These are phyloP conservation scores for Ceratocystis destructans DNA, from an alignment of 2,329 filamentous ascomycete genomes.

Conservation along the genomic window DNA sequence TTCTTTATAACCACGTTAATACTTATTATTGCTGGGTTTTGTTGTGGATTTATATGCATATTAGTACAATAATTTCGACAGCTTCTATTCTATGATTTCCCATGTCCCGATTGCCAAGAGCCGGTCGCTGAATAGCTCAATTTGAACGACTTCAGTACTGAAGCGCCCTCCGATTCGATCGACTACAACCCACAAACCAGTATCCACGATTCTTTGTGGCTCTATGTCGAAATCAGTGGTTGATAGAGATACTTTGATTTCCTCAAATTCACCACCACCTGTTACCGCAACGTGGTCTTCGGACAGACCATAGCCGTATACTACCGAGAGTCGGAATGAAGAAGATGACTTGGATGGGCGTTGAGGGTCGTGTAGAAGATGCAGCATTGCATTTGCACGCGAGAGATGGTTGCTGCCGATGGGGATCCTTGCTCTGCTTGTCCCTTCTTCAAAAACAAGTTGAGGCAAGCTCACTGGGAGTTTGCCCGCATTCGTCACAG, in stretches of 20 bases:
- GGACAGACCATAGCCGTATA: conserved; percentile 58
- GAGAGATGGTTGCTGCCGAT: conserved; percentile 12
- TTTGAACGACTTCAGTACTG: conserved; percentile 33
- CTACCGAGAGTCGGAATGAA: conserved; percentile 55
- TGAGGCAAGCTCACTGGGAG: conserved; percentile 46
- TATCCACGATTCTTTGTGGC: conserved; percentile 42
- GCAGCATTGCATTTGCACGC: conserved; percentile 10
- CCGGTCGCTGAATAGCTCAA: conserved; percentile 40
- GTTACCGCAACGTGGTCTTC: conserved; percentile 51
- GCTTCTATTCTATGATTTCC: conserved; percentile 25
- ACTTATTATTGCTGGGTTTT: neutral
- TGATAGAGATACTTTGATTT: conserved; percentile 51
- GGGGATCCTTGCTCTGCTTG: conserved; percentile 29
- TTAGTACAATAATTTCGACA: too few species aligned
- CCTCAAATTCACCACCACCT: conserved; percentile 59
- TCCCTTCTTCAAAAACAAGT: conserved; percentile 36
- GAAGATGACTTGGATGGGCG: conserved; percentile 32
- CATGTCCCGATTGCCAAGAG: conserved; percentile 32
- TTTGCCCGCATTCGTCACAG: conserved; percentile 61
- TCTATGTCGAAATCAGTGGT: conserved; percentile 63
- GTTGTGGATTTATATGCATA: too few species aligned
- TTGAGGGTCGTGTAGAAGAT: conserved; percentile 7
- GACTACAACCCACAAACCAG: conserved; percentile 65
- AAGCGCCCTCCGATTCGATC: conserved; percentile 55
- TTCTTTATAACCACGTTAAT: too few species aligned